Percentiles rank a stretch among this genome's conserved stretches.
These are phyloP conservation scores for Acacia acuminata DNA, from an alignment of 306 rosid species.

Conservation along the genomic window DNA sequence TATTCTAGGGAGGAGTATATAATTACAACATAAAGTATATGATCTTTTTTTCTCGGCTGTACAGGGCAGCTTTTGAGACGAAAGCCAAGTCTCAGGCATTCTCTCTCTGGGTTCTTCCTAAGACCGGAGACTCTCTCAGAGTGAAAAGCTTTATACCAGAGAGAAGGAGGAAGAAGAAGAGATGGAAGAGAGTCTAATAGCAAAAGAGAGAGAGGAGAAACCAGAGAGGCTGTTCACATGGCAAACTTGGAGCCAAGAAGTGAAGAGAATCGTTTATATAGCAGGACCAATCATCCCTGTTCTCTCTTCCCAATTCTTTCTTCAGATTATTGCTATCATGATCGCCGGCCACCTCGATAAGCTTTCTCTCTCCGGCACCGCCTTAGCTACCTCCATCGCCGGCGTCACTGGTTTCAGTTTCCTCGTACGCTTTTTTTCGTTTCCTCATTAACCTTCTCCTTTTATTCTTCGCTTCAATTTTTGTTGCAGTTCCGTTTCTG, in stretches of 20 bases:
- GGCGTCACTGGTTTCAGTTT: conserved; percentile 58
- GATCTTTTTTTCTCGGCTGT: no score
- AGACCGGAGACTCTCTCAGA: neutral
- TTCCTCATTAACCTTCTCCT: neutral
- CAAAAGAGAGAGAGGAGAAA: conserved; percentile 1
- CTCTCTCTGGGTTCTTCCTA: neutral
- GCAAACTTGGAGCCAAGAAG: conserved; percentile 38
- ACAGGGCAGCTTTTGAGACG: no score
- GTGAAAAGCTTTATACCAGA: neutral
- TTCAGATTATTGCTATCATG: conserved; percentile 55
- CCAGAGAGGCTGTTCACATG: conserved; percentile 19
- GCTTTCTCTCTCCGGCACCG: conserved; percentile 56
- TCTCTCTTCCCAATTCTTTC: conserved; percentile 43
- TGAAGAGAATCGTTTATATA: conserved; percentile 43
- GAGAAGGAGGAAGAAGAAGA: neutral
- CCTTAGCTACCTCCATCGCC: conserved; percentile 53
- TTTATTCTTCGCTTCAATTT: neutral
- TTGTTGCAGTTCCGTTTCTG: no score
- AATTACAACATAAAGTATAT: no score
- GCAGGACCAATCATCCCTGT: conserved; percentile 62
- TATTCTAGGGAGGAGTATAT: no score
- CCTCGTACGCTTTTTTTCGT: conserved; percentile 33
- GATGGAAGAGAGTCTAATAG: conserved; percentile 42
- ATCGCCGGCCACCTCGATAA: conserved; percentile 60
- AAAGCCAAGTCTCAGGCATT: neutral